Evolutionary conservation across 148 eudicot genomes (phyloP), one percentile per base, ranked within the genome.

Genomic region (Persicaria tinctoria): DNA sequence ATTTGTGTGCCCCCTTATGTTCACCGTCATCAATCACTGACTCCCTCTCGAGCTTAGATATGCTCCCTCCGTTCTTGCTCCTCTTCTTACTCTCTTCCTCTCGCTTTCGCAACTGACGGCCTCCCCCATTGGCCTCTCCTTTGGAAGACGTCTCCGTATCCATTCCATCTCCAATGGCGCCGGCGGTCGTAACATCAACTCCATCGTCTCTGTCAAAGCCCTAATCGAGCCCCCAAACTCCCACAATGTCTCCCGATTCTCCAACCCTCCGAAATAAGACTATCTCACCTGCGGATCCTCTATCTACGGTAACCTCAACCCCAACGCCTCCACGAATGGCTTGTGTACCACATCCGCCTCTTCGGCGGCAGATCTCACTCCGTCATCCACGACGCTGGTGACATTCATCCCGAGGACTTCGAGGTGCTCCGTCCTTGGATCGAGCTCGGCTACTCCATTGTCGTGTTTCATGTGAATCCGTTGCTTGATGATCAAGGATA

Each of bases 381-480:
- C 12, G 92, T 88, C 46, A 83, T 92, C 1, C 79, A 92, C 57
- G 95, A 90, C 32, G 95, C 97, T 0, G 97, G 97, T 0, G 97
- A 95, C 0, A 79, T 90, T 0, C 91, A 88, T 38, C 75, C 79
- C 0, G 90, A 71, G 14, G 88, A 86, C 2, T 73, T 84, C 87
- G 84, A 80, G 54, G 93, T 91, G 7, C 27, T 91, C 23, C 60
- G 62, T 75, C 93, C 93, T 11, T 91, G 96, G 96, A 86, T 89
- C 78, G 89, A 87, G 50, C 81, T 80, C 18, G 96, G 96, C 11
- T 89, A 66, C n/a, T n/a, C n/a, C n/a, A n/a, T n/a, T n/a, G n/a
- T n/a, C n/a, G n/a, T n/a, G n/a, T n/a, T n/a, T n/a, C n/a, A n/a
- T n/a, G n/a, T n/a, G n/a, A n/a, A n/a, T n/a, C n/a, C n/a, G n/a